Percentiles rank a stretch among this genome's conserved stretches.
These are phyloP conservation scores for Gentiana straminea DNA, from an alignment of 257 asterid genomes.

Conservation along the genomic window DNA sequence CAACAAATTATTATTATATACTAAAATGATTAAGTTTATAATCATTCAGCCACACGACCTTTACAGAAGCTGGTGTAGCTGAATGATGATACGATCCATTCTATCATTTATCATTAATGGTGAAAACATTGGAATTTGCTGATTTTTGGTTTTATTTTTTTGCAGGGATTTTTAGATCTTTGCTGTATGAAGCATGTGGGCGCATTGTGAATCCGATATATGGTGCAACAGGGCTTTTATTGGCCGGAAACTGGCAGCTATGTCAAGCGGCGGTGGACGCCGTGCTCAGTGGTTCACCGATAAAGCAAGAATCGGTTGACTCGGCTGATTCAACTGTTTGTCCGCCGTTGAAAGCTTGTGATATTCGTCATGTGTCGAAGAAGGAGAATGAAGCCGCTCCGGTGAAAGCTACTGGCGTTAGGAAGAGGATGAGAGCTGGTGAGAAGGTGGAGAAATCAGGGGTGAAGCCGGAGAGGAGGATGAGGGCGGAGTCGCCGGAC, in stretches of 20 bases:
- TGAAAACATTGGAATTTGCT: no score
- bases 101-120: no score
- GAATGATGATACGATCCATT: no score
- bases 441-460: slow-evolving; percentile 15
- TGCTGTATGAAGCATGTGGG: slow-evolving; percentile 36
- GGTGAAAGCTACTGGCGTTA: slow-evolving; percentile 1
- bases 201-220: slow-evolving; percentile 32
- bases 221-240: slow-evolving; percentile 31
- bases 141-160: not conserved
- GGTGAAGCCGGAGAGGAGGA: slow-evolving; percentile 9
- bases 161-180: slow-evolving; percentile 31
- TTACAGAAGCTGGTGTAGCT: no score
- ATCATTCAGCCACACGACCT: no score
- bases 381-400: slow-evolving; percentile 6
- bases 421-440: slow-evolving; percentile 16
- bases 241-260: slow-evolving; percentile 32
- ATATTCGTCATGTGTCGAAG: slow-evolving; percentile 29
- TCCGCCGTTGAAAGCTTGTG: slow-evolving; percentile 26
- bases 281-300: slow-evolving; percentile 29
- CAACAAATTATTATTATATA: no score
- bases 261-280: slow-evolving; percentile 39
- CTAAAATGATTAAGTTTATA: no score
- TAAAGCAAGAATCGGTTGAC: slow-evolving; percentile 18
- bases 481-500: slow-evolving; percentile 18
- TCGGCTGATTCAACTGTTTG: slow-evolving; percentile 15